These are phyloP conservation scores for Populus ilicifolia DNA, from an alignment of 345 rosid species.

Conservation along the genomic window DNA sequence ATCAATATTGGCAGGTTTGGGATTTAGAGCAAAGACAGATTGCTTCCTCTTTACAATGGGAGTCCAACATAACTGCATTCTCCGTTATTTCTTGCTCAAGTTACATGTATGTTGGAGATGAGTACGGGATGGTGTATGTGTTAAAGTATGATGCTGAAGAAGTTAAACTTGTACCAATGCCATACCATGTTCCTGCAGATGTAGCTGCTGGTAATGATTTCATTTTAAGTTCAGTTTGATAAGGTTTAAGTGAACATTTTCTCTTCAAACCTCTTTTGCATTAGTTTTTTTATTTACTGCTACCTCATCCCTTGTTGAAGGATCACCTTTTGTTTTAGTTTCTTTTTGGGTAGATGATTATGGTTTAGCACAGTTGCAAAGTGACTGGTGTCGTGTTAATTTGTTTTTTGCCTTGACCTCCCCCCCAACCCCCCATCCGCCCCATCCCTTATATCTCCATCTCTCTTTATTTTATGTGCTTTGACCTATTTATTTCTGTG, in stretches of 20 bases:
- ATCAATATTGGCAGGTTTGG: conserved; percentile 24
- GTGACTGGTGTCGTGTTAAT: not conserved
- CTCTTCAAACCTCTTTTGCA: not conserved
- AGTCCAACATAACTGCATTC: conserved; percentile 27
- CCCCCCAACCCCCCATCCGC: not conserved
- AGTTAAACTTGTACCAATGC: conserved; percentile 8
- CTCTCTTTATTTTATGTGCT: not conserved
- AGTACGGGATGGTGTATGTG: conserved; percentile 27
- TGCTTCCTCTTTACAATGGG: conserved; percentile 24
- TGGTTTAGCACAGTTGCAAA: not conserved
- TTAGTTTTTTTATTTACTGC: too few species aligned
- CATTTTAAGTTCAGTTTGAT: not conserved
- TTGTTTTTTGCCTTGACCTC: not conserved
- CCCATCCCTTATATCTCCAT: not conserved
- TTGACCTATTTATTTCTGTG: not conserved
- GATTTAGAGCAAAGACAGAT: conserved; percentile 24
- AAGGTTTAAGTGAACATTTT: not conserved
- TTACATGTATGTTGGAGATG: conserved; percentile 32
- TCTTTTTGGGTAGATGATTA: not conserved
- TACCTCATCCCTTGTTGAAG: not conserved
- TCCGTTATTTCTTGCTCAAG: conserved; percentile 22
- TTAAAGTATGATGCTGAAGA: conserved; percentile 19
- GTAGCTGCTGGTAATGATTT: conserved; percentile 21
- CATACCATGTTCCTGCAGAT: conserved; percentile 21
- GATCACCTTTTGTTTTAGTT: not conserved